Base-by-base conservation (phyloP, 1,284 basidiomycete genomes). In the Exobasidium rhododendri region DNA sequence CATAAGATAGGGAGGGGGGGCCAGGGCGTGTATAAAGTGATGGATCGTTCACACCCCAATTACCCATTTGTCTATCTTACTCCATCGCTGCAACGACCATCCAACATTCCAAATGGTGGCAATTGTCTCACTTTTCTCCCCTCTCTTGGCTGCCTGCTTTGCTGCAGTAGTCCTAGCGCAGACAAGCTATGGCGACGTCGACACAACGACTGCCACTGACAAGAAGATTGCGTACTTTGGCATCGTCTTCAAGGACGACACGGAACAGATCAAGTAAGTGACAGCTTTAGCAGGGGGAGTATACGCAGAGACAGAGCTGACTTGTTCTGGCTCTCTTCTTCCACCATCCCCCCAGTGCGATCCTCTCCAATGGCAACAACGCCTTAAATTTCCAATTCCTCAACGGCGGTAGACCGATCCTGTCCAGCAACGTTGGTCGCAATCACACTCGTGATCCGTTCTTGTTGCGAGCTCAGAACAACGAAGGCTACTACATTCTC, bases 181-280 rank as follows among this genome's bases (percentile, higher is more conserved):
- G 17, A 40, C 7, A 17, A 40, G 17, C 10, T n/a, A n/a, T n/a
- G 35, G 17, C 35, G 35, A 40, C 17, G 7, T 7, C 46, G 24
- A 7, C 28, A 26, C 13, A 50, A 26, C 14, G 10, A 7, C 11
- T 10, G 24, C 13, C 26, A 28, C 13, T 24, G 4, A 50, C 4
- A 6, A 20, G 20, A 24, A 50, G 14, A 26, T 28, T 24, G 47
- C 20, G 2, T 50, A 50, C 47, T 50, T 50, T 4, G n/a, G n/a
- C 22, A 43, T 55, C 17, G 20, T 4, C 11, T 40, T 55, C 52
- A 44, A 55, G 22, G 52, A 55, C 22, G 52, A 55, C 22, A 55
- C n/a, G 5, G 52, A 55, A 17, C 32, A 55, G 30, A 32, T 55
- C 52, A 55, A 55, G 47, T 31, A 50, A 31, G 47, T 50, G 47